Evolutionary conservation across 1,284 basidiomycete genomes (phyloP).

Genomic region (Trichosporon coremiiforme): DNA sequence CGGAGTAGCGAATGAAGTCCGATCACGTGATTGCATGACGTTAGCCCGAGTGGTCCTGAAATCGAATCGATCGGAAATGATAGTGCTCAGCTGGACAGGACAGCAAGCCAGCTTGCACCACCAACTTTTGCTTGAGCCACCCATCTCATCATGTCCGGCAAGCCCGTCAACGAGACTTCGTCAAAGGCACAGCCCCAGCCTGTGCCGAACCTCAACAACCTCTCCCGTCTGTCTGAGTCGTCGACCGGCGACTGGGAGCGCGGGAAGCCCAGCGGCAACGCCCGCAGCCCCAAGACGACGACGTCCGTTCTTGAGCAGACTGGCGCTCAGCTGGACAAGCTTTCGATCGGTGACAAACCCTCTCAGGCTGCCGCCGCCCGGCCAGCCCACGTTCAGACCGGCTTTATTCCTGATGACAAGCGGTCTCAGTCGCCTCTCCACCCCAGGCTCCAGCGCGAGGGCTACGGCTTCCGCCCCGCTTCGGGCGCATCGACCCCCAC

Average conservation of each 20-base stretch:
- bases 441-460: constrained; percentile 61
- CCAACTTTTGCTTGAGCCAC: constrained; percentile 1
- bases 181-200: constrained; percentile 28
- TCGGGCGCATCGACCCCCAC: constrained; percentile 68
- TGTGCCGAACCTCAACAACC: constrained; percentile 41
- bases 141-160: constrained; percentile 21
- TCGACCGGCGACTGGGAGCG: constrained; percentile 55
- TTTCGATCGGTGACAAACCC: constrained; percentile 17
- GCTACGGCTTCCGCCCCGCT: constrained; percentile 74
- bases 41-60: constrained; percentile 5
- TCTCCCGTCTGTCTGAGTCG: constrained; percentile 50
- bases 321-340: constrained; percentile 21
- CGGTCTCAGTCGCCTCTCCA: constrained; percentile 22
- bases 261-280: constrained; percentile 43
- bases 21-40: constrained; percentile 8
- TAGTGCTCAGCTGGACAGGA: neutral
- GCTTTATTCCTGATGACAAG: constrained; percentile 15
- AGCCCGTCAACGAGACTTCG: constrained; percentile 9
- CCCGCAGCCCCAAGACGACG: constrained; percentile 44
- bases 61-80: constrained; percentile 15
- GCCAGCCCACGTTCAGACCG: constrained; percentile 5
- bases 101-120: neutral
- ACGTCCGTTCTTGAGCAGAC: constrained; percentile 34
- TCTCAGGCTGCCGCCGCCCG: neutral
- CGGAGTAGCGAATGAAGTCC: neutral